Conservation (phyloP, 257 asterid genomes). For the Datura wrightii region DNA sequence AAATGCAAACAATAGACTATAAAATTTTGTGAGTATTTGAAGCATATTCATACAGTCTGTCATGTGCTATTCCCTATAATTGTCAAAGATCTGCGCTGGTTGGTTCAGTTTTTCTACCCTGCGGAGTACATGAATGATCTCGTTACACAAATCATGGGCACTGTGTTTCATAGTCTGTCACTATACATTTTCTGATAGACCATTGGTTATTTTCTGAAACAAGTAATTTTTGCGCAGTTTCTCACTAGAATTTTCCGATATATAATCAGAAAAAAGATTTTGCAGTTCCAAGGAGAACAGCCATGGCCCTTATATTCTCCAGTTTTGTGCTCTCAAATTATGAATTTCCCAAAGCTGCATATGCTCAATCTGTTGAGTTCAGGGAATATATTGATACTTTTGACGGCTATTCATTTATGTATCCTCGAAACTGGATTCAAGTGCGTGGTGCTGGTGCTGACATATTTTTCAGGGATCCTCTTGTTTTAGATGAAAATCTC, state of each 20-base stretch:
- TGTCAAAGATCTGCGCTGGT: not conserved
- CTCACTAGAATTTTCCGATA: constrained; percentile 58
- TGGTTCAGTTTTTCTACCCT: not conserved
- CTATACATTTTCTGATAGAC: not conserved
- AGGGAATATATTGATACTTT: constrained; percentile 81
- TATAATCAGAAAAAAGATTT: constrained; percentile 89
- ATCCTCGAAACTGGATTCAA: constrained; percentile 93
- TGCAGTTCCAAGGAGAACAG: constrained; percentile 91
- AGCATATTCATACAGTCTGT: not conserved
- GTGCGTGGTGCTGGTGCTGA: constrained; percentile 98
- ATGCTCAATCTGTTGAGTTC: constrained; percentile 64
- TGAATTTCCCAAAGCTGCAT: constrained; percentile 42
- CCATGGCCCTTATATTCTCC: constrained; percentile 65
- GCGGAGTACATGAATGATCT: not conserved
- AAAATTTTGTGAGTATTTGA: not conserved
- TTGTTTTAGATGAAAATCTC: constrained; percentile 86
- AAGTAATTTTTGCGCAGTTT: constrained; percentile 36
- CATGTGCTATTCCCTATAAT: not conserved
- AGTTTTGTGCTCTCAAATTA: constrained; percentile 57
- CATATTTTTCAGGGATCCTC: constrained; percentile 94
- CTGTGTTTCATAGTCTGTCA: constrained; percentile 30
- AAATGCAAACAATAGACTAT: not conserved
- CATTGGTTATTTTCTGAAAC: not conserved
- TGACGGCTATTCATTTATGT: constrained; percentile 83
- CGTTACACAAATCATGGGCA: constrained; percentile 15